Base-by-base conservation (phyloP, 1,284 basidiomycete species). In the Bondarzewia mesenterica region DNA sequence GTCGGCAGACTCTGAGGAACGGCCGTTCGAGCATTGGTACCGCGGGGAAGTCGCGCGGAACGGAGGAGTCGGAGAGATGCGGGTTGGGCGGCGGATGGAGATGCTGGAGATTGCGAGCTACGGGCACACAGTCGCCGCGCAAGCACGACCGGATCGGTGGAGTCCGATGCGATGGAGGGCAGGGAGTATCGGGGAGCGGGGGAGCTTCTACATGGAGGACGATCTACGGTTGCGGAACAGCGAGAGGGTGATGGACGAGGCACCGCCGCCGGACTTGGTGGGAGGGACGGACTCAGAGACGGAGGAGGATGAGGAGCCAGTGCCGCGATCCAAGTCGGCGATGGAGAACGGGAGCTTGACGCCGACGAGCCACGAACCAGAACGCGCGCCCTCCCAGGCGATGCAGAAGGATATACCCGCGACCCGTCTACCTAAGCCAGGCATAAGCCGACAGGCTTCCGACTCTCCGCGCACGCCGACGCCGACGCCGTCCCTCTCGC, bases 81-180 rank as follows among this genome's bases (percentile, higher is more conserved):
- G 82, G 21, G 78, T 89, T 2, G 85, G 78, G 3, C 72, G 73
- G 56, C 72, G 80, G 52, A 71, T 80, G 61, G 85, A 89, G 63
- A 89, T 89, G 85, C 61, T 89, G 47, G 84, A 88, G 58, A 89
- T 89, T 52, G 85, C 85, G 40, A 88, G 81, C 64, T 89, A 84
- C 55, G 85, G 85, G 1, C 82, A 89, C 58, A 44, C 50, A 61
- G 16, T 59, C 44, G 57, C 57, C 57, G 56, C 37, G 46, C 47
- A 22, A 29, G 29, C 7, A 55, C 16, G 42, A 46, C 29, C 45
- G 48, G 49, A 54, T 62, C 47, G 35, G 54, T 22, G 54, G 45
- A 36, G 47, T 4, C 26, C 44, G 38, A 32, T 49, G 46, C 60
- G 56, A 40, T 59, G 53, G 56, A 67, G 85, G 50, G 78, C 81